Conservation (phyloP, 2,329 filamentous ascomycete genomes). For the Trichophyton simii region DNA sequence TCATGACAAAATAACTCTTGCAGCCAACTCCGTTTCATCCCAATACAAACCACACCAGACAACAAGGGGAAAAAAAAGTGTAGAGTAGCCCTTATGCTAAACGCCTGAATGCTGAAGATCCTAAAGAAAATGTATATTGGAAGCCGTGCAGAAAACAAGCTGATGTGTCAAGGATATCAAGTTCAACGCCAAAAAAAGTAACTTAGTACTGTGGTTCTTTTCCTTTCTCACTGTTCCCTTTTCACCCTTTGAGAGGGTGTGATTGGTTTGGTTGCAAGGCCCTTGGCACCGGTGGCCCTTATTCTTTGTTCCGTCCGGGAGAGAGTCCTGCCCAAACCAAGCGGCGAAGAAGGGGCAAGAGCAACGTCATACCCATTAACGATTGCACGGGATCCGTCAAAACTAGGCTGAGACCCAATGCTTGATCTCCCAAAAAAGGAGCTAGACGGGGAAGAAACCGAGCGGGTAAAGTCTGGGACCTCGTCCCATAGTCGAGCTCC, state of each 20-base stretch:
- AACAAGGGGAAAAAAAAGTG: neutral
- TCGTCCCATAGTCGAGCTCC: slow-evolving; percentile 24
- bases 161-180: neutral
- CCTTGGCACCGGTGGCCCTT: slow-evolving; percentile 31
- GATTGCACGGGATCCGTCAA: slow-evolving; percentile 14
- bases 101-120: neutral
- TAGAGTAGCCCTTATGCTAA: neutral
- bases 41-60: neutral
- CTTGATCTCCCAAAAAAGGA: slow-evolving; percentile 6
- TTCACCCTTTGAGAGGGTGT: neutral
- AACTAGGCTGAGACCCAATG: slow-evolving; percentile 6
- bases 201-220: neutral
- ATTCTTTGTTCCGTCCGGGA: slow-evolving; percentile 35
- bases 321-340: slow-evolving; percentile 28
- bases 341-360: slow-evolving; percentile 26
- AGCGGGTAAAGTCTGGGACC: slow-evolving; percentile 15
- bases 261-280: slow-evolving; percentile 26
- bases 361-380: slow-evolving; percentile 32
- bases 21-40: neutral
- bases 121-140: neutral
- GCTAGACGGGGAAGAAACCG: slow-evolving; percentile 11
- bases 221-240: slow-evolving; percentile 4
- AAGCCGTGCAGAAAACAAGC: neutral
- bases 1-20: neutral
- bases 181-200: too few relatives aligned